Evolutionary conservation across 176 grass and related monocot genomes (phyloP), one percentile per base, ranked within the genome.

Genomic region (Canna indica): DNA sequence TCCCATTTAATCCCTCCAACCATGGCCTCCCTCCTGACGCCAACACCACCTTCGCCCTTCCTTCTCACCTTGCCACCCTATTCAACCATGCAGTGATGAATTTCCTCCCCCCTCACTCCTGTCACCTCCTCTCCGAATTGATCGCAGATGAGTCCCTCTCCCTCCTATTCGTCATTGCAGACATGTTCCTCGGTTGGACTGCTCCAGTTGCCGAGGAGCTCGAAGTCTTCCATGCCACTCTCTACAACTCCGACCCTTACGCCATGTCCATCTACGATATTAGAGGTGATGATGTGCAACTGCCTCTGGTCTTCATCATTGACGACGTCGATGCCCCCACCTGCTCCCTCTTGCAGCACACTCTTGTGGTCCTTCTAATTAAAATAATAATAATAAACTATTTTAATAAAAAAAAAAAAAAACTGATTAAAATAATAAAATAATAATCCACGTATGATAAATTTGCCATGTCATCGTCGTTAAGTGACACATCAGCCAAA

Each of bases 141-240:
- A 26, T 61, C 58, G 22, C 36, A 64, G 31, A n/a, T 17, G n/a
- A 32, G 28, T 28, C 27, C 12, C 9, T 17, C 33, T 28, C 30
- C 38, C 9, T 35, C 3, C 16, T 75, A 35, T 75, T 29, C n/a
- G 22, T 81, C 27, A 59, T 81, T 0, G 46, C 70, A 1, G 60
- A 81, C 65, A 69, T 75, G 22, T 81, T 75, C 70, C 41, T 47
- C 8, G 61, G 59, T 4, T 75, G 78, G 71, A 81, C 78, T 0
- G 33, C 58, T 17, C 52, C 52, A 0, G 47, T 75, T 5, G 70
- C 78, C 1, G 9, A 34, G n/a, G 48, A 68, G 36, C 35, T 73
- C 29, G 36, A 38, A 6, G 46, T 60, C 24, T 69, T 75, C 38
- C 71, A 81, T 22, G 47, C 78, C 13, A 56, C 56, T 7, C 48